Evolutionary conservation across 164 flowering plant genomes (phyloP).

Genomic region (Paratinospora sagittata): DNA sequence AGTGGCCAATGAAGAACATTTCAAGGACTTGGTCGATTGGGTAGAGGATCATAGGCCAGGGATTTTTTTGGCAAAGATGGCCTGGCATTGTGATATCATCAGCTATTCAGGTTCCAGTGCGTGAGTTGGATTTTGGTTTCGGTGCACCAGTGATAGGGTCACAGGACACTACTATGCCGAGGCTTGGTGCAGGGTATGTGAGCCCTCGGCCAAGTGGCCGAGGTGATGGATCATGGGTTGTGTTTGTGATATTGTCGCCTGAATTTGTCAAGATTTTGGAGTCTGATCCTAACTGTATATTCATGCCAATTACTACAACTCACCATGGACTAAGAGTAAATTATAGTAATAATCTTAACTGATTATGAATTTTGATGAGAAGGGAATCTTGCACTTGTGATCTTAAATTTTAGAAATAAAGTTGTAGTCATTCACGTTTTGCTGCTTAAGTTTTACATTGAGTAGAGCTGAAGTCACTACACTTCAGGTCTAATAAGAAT

Average conservation of each 20-base stretch:
- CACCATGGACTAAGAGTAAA: not conserved
- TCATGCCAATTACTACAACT: constrained; percentile 5
- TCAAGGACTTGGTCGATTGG: constrained; percentile 11
- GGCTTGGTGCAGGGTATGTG: constrained; percentile 6
- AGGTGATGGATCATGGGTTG: constrained; percentile 13
- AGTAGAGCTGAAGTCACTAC: no score
- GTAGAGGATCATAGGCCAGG: constrained; percentile 11
- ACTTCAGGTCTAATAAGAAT: no score
- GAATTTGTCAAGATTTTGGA: constrained; percentile 4
- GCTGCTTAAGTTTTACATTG: no score
- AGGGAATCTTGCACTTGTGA: no score
- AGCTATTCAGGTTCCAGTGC: not conserved
- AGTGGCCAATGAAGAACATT: constrained; percentile 5
- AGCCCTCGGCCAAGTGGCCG: constrained; percentile 2
- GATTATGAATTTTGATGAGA: no score
- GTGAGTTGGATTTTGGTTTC: constrained; percentile 6
- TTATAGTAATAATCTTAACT: no score
- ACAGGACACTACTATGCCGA: not conserved
- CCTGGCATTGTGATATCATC: not conserved
- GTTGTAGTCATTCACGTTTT: no score
- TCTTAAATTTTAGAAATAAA: no score
- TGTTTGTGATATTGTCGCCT: constrained; percentile 8
- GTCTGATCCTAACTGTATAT: constrained; percentile 6
- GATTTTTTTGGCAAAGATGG: constrained; percentile 12
- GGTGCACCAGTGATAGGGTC: constrained; percentile 7